A percentile compares a stretch with the other conserved stretches of the same genome.
These are phyloP conservation scores for Hippophae rhamnoides DNA, from an alignment of 306 rosid genomes.

Conservation along the genomic window DNA sequence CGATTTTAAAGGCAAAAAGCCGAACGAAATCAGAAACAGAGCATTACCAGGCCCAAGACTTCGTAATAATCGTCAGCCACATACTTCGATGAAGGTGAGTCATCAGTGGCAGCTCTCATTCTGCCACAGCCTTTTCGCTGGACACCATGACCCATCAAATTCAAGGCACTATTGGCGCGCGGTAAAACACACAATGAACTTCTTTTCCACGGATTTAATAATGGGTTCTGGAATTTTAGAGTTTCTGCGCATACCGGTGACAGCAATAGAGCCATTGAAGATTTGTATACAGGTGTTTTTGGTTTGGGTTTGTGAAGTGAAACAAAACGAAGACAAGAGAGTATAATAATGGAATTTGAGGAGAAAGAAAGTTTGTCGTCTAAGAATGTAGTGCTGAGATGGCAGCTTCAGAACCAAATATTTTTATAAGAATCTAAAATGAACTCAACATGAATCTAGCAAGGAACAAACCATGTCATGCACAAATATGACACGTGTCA, in stretches of 20 bases:
- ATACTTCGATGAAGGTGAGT: conserved; percentile 30
- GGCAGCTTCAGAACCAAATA: conserved; percentile 48
- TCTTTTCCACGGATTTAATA: conserved; percentile 26
- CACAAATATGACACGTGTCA: conserved; percentile 21
- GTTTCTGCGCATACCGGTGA: conserved; percentile 61
- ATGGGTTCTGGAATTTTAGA: conserved; percentile 45
- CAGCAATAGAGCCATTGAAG: conserved; percentile 54
- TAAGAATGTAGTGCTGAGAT: conserved; percentile 37
- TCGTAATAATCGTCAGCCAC: conserved; percentile 82
- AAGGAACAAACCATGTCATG: conserved; percentile 13
- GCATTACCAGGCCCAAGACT: conserved; percentile 82
- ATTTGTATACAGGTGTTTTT: no score
- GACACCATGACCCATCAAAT: conserved; percentile 23
- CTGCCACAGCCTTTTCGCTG: conserved; percentile 41
- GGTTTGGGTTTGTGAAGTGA: not conserved
- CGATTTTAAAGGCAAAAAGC: conserved; percentile 1
- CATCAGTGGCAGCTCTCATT: conserved; percentile 47
- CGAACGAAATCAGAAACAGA: conserved; percentile 10
- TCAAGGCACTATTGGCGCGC: conserved; percentile 21
- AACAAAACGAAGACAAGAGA: not conserved
- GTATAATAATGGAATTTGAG: conserved; percentile 24
- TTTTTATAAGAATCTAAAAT: conserved; percentile 23
- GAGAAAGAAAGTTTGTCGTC: conserved; percentile 45
- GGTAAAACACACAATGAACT: conserved; percentile 36
- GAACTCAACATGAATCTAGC: conserved; percentile 24